Conservation (phyloP, 805 yeast genomes). For the Kodamaea sagamina region DNA sequence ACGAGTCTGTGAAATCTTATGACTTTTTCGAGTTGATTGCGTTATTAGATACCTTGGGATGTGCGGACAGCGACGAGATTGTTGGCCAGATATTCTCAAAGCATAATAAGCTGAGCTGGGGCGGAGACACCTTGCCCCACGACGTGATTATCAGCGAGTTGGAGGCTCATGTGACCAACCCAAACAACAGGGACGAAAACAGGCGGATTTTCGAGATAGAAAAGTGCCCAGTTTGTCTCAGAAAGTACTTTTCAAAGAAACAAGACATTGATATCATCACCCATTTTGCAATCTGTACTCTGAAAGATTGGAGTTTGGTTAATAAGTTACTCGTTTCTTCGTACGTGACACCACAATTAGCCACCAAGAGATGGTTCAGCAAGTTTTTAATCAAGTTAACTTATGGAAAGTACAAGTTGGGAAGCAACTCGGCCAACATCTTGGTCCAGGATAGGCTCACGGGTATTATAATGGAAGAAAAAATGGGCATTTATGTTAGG, state of each 20-base stretch:
- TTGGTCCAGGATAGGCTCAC: conserved; percentile 89
- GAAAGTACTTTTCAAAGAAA: conserved; percentile 53
- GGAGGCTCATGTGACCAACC: conserved; percentile 38
- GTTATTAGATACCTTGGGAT: conserved; percentile 66
- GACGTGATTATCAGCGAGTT: conserved; percentile 50
- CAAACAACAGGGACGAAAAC: conserved; percentile 16
- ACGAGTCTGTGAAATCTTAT: conserved; percentile 34
- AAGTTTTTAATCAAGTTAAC: conserved; percentile 80
- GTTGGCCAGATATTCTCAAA: conserved; percentile 53
- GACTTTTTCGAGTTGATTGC: conserved; percentile 63
- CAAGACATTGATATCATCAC: conserved; percentile 72
- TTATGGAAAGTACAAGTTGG: conserved; percentile 83
- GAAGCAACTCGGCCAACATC: conserved; percentile 87
- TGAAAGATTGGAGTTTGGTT: conserved; percentile 72
- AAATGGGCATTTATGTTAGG: conserved; percentile 85
- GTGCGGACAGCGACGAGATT: conserved; percentile 51
- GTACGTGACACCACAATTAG: conserved; percentile 77
- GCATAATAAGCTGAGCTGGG: conserved; percentile 50
- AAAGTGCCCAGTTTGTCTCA: conserved; percentile 79
- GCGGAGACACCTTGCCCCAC: conserved; percentile 50
- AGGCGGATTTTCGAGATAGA: conserved; percentile 58
- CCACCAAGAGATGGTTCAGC: conserved; percentile 86
- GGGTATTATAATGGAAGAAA: conserved; percentile 89
- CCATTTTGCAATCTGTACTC: conserved; percentile 85
- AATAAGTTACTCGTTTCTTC: conserved; percentile 63